phyloP scores from a whole-genome alignment of 352 stramenopile species.

The Elongisporangium senticosum region DNA sequence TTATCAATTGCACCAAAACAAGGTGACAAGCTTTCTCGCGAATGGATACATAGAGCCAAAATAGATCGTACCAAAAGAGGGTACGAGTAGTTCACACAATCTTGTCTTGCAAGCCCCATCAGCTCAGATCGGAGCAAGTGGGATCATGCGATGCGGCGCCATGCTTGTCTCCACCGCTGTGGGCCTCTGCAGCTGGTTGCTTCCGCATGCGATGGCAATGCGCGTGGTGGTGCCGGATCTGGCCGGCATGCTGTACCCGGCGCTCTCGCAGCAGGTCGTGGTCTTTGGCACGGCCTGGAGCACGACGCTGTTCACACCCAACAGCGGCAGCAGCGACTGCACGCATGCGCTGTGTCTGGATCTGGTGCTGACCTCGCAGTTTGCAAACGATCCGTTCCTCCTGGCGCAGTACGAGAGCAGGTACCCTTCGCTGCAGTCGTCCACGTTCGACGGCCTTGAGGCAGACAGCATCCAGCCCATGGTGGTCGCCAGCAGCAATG shows the following conservation, averaged over 20 bases:
- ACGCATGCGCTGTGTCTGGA: slow-evolving; percentile 19
- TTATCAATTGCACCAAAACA: not conserved
- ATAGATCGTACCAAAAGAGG: not conserved
- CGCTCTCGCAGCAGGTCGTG: slow-evolving; percentile 3
- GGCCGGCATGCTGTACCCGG: slow-evolving; percentile 26
- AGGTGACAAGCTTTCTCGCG: not conserved
- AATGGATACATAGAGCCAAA: not conserved
- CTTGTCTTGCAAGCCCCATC: not conserved
- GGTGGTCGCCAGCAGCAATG: slow-evolving; percentile 1
- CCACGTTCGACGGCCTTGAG: slow-evolving; percentile 18
- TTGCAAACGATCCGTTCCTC: slow-evolving; percentile 20
- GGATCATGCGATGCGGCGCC: not conserved
- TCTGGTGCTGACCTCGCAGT: slow-evolving; percentile 22
- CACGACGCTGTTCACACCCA: not conserved
- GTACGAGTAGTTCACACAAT: not conserved
- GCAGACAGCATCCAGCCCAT: slow-evolving; percentile 11
- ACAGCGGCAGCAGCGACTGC: not conserved
- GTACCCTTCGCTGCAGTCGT: slow-evolving; percentile 9
- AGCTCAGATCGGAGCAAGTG: not conserved
- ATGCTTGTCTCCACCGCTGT: not conserved
- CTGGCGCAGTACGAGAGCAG: slow-evolving; percentile 20
- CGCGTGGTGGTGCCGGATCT: slow-evolving; percentile 16
- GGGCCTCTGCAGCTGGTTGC: not conserved
- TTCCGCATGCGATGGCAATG: not conserved
- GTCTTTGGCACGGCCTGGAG: not conserved